phyloP scores from a whole-genome alignment of 345 rosid species.

The Syzygium grande region DNA sequence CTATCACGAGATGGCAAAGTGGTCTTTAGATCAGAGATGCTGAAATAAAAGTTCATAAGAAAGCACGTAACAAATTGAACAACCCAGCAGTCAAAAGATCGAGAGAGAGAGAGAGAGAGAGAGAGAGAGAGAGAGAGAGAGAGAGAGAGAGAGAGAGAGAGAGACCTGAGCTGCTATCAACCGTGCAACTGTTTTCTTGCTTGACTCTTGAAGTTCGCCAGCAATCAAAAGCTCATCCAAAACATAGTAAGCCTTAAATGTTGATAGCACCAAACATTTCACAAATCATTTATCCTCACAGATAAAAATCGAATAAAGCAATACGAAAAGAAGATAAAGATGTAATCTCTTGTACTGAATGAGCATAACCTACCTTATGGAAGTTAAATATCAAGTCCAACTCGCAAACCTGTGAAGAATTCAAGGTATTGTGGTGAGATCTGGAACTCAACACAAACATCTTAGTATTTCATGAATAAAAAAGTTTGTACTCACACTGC shows the following conservation, averaged over 20 bases:
- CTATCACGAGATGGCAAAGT: constrained; percentile 11
- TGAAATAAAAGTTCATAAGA: neutral
- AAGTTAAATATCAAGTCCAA: constrained; percentile 93
- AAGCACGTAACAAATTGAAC: neutral
- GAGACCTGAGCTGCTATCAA: constrained; percentile 77
- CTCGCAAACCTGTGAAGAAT: constrained; percentile 70
- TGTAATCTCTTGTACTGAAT: neutral
- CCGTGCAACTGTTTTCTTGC: constrained; percentile 91
- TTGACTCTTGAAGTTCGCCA: constrained; percentile 93
- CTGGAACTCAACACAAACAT: neutral
- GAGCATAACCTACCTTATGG: constrained; percentile 59
- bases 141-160: neutral
- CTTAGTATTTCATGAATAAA: neutral
- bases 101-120: neutral
- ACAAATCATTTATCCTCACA: neutral
- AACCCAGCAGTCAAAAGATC: neutral
- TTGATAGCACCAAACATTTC: constrained; percentile 6
- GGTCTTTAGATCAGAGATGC: neutral
- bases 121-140: neutral
- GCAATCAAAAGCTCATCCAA: constrained; percentile 90
- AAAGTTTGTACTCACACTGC: constrained; percentile 61
- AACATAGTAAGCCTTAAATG: constrained; percentile 72
- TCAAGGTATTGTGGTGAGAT: neutral
- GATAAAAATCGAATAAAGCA: neutral
- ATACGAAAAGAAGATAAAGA: neutral